These are phyloP conservation scores for Plasmodium vivax DNA, from an alignment of 169 alveolate species.

Conservation along the genomic window DNA sequence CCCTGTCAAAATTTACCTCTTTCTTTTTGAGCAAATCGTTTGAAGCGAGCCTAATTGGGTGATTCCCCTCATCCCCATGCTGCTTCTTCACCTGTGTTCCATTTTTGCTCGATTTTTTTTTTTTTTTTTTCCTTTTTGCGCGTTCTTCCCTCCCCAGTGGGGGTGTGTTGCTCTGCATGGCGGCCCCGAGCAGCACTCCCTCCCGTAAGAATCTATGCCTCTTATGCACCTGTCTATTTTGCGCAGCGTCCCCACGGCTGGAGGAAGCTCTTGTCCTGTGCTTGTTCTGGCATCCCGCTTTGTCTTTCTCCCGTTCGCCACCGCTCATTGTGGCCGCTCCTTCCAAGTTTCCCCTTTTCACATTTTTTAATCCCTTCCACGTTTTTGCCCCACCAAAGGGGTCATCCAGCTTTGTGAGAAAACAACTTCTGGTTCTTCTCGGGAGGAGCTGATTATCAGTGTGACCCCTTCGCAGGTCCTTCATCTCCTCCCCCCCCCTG, in stretches of 20 bases:
- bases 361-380: neutral
- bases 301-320: neutral
- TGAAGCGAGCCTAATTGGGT: neutral
- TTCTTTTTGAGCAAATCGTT: slow-evolving; percentile 36
- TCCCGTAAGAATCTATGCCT: neutral
- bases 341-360: neutral
- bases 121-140: slow-evolving; percentile 11
- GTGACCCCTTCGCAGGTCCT: neutral
- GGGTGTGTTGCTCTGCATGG: neutral
- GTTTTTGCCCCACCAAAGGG: neutral
- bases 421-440: neutral
- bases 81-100: neutral
- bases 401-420: neutral
- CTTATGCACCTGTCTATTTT: neutral
- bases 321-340: neutral
- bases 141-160: neutral
- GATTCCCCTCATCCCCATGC: neutral
- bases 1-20: slow-evolving; percentile 26
- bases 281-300: neutral
- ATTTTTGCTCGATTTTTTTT: neutral
- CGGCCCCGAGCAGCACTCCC: neutral
- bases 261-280: neutral
- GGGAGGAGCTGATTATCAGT: no score
- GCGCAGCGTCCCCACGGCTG: neutral
- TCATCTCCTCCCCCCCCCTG: neutral